Evolutionary conservation across 768 basidiomycete genomes (phyloP), one percentile per base, ranked within the genome.

Genomic region (Podaxis pistillaris): DNA sequence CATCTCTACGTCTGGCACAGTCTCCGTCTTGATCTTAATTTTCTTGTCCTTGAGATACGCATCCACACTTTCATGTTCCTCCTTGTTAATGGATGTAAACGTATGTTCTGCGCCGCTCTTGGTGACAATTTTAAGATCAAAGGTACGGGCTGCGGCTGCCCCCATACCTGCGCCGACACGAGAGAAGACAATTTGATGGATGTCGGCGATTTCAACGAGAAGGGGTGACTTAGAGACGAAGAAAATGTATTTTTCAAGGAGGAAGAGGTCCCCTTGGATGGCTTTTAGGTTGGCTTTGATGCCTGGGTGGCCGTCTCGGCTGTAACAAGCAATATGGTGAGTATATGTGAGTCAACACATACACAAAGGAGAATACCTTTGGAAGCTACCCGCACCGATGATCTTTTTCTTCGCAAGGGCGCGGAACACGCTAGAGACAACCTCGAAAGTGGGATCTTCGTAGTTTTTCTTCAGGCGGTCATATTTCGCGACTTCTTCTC

Each of bases 211-310:
- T 68, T 96, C 93, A 68, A 98, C 84, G 69, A 97, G 88, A 37
- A 87, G 86, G 1, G 97, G 96, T 67, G 92, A 89, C 75, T 98
- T 98, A 60, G 96, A 95, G 64, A 98, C 94, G 78, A 98, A 98
- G 77, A 99, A 94, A 53, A 99, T 83, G 74, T 91, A 93, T 84
- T 98, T 98, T 70, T 98, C 97, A 66, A 99, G 88, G 81, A 98
- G 86, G 84, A 97, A 98, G 36, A 99, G 86, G 73, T 98, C 95
- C 64, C 97, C 97, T 74, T 96, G 94, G 3, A 91, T 84, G 49
- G 97, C 97, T 76, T 98, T 98, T 68, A 98, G 82, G 74, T 98
- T 97, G 68, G 94, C 94, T 78, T 98, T 98, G 78, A 99, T 89
- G n/a, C 94, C 93, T 15, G 92, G 90, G 66, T 94, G 90, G 3